Base-by-base conservation (phyloP, 164 flowering plant genomes). In the Aristolochia californica region DNA sequence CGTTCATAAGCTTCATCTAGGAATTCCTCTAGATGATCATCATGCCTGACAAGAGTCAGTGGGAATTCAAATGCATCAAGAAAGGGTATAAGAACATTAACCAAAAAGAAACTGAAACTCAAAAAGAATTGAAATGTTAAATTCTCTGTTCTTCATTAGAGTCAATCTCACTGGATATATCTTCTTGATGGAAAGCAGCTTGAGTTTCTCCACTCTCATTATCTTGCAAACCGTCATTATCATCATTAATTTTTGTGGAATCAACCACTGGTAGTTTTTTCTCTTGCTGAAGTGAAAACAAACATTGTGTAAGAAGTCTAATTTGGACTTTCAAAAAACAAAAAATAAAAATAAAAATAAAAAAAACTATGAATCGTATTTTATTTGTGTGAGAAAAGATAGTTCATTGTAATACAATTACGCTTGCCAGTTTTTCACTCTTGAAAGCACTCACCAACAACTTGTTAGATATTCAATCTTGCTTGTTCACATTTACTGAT, bases 1-100 rank as follows among this genome's bases (percentile, higher is more conserved):
- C 75, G 70, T 56, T 88, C 97, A 78, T 88, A 91, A 23, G 87
- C 91, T 63, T 85, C 70, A 62, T 91, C 98, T 50, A 91, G 81
- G 38, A 80, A 60, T 30, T 74, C 83, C 62, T 91, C 95, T 60
- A 88, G 62, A 58, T 85, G 71, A 20, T 78, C 81, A 74, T 83
- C 84, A 65, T 87, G 87, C 62, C 99, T 93, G 28, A 7, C 12
- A 12, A 22, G 20, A 40, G 23, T 11, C 0, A 56, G 27, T 17
- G 18, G 27, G 38, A 57, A 5, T 56, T 17, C 18, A 57, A 28
- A 28, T 9, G 43, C 23, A 8, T 55, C 14, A 55, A 20, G 12
- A 24, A 15, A 25, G 16, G 23, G 25, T 15, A 18, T 0, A 57
- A 48, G 5, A 28, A 8, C 7, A 18, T 22, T 1, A 44, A 23